These are phyloP conservation scores for Sporothrix protearum DNA, from an alignment of 2,329 filamentous ascomycete species.

Conservation along the genomic window DNA sequence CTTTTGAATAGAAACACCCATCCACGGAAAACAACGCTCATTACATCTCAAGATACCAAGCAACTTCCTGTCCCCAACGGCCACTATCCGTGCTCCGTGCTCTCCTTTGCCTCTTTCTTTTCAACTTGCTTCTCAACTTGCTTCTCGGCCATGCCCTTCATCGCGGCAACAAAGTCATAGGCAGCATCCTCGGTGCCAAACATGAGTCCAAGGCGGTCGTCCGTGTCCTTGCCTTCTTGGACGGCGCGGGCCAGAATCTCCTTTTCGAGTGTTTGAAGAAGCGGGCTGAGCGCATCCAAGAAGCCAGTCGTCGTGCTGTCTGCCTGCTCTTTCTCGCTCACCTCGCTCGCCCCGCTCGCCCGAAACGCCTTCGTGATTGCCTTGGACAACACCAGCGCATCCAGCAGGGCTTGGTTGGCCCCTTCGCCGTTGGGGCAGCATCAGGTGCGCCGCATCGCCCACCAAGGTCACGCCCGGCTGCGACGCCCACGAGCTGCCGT, in stretches of 20 bases:
- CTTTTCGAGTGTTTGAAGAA: constrained; percentile 30
- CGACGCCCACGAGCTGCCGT: constrained; percentile 42
- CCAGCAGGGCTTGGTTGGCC: constrained; percentile 51
- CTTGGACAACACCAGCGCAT: constrained; percentile 45
- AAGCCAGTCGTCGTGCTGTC: constrained; percentile 24
- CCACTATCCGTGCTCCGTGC: too few species aligned
- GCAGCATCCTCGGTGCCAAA: constrained; percentile 21
- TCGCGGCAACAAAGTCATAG: neutral
- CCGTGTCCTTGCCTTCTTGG: constrained; percentile 25
- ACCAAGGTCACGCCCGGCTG: constrained; percentile 46
- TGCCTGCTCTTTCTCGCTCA: constrained; percentile 30
- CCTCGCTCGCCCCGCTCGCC: neutral
- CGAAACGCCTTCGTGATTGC: constrained; percentile 22
- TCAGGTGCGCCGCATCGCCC: constrained; percentile 54
- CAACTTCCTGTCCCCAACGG: too few species aligned
- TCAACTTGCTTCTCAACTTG: neutral
- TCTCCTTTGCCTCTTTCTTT: neutral
- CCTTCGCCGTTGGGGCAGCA: constrained; percentile 51
- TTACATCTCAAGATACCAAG: too few species aligned
- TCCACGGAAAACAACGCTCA: too few species aligned
- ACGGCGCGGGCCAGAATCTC: constrained; percentile 26
- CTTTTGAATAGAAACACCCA: too few species aligned
- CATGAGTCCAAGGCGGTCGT: constrained; percentile 23
- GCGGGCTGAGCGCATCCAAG: neutral
- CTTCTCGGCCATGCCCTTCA: neutral